Percentiles rank a stretch among this genome's conserved stretches.
Evolutionary conservation across 192 early-diverging fungal genomes (phyloP).

Genomic region (Gigaspora rosea): DNA sequence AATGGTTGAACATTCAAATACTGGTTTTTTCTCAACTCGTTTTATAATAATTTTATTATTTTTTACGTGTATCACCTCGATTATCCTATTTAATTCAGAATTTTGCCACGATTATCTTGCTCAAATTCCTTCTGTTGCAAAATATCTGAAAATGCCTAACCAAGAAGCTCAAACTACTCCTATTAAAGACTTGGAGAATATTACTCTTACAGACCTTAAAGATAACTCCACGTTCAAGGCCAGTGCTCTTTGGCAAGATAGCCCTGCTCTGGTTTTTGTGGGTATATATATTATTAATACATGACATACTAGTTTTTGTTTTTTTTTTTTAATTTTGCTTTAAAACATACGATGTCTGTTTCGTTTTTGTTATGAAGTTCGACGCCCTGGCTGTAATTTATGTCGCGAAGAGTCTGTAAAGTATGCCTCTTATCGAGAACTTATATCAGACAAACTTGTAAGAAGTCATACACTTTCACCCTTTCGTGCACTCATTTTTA

Average conservation of each 20-base stretch:
- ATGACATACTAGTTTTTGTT: neutral
- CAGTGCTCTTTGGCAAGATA: neutral
- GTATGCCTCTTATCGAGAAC: slow-evolving; percentile 34
- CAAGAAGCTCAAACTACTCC: neutral
- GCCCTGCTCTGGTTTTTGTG: neutral
- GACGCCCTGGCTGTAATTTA: slow-evolving; percentile 54
- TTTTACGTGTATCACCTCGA: too few relatives aligned
- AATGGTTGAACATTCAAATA: too few relatives aligned
- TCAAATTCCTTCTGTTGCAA: too few relatives aligned
- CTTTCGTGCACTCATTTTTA: neutral
- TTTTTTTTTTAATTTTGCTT: neutral
- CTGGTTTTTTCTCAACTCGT: too few relatives aligned
- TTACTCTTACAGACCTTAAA: neutral
- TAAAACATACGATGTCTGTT: neutral
- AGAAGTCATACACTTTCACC: neutral
- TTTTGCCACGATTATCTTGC: too few relatives aligned
- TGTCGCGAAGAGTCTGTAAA: slow-evolving; percentile 50
- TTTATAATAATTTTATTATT: too few relatives aligned
- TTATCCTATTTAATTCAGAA: too few relatives aligned
- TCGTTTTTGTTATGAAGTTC: slow-evolving; percentile 21
- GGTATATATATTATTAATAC: neutral
- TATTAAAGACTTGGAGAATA: neutral
- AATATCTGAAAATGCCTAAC: too few relatives aligned
- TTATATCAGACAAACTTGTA: slow-evolving; percentile 41
- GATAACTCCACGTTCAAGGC: neutral